These are phyloP conservation scores for Euphorbia tirucalli DNA, from an alignment of 345 rosid genomes.

Conservation along the genomic window DNA sequence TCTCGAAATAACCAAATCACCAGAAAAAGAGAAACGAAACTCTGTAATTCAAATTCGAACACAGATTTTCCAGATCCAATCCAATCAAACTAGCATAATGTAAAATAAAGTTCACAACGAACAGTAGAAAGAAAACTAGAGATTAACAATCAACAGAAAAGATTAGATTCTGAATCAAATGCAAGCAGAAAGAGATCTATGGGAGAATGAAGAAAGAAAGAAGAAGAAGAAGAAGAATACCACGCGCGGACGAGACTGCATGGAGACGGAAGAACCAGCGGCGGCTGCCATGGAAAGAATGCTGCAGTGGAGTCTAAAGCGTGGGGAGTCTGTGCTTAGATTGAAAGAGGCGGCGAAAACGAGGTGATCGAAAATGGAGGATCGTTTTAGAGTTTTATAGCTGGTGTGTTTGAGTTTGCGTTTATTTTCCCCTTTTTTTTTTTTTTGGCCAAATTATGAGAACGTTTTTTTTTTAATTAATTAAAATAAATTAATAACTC, in stretches of 20 bases:
- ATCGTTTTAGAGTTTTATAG: slow-evolving; percentile 6
- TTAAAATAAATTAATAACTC: no score
- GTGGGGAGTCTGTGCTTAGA: not conserved
- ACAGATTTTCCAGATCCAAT: slow-evolving; percentile 12
- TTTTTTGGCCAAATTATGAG: no score
- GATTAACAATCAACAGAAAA: not conserved
- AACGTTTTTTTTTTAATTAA: no score
- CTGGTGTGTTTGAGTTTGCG: not conserved
- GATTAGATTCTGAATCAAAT: not conserved
- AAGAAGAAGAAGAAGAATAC: slow-evolving; percentile 1
- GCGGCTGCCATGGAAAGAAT: slow-evolving; percentile 26
- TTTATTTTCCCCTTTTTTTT: not conserved
- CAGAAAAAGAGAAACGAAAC: not conserved
- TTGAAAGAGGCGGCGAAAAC: slow-evolving; percentile 21
- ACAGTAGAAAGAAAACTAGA: not conserved
- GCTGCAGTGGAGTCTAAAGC: not conserved
- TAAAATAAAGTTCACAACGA: not conserved
- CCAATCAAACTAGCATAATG: no score
- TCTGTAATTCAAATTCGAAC: not conserved
- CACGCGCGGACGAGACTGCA: slow-evolving; percentile 18
- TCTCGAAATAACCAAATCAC: not conserved
- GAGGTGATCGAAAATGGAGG: not conserved
- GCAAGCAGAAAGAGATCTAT: slow-evolving; percentile 17
- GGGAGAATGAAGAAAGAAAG: not conserved
- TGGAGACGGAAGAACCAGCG: slow-evolving; percentile 24